A percentile compares a stretch with the other conserved stretches of the same genome.
Evolutionary conservation across 2,329 filamentous ascomycete species (phyloP).

Genomic region (Myrmaecium sp.): DNA sequence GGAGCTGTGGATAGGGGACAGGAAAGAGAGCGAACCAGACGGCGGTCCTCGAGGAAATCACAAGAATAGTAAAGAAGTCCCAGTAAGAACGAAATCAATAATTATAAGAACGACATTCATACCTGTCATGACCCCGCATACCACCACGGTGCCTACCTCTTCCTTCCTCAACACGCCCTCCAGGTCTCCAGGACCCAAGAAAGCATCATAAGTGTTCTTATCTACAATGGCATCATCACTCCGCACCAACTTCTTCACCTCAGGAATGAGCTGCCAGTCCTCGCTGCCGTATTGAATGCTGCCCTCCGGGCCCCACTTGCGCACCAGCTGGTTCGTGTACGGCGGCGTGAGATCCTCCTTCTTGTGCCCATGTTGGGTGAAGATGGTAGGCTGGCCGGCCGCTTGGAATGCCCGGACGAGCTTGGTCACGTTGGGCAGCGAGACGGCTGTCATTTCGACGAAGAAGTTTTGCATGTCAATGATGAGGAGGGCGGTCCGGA

Average conservation of each 20-base stretch:
- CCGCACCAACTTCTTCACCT: constrained; percentile 7
- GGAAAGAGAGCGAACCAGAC: too few species aligned
- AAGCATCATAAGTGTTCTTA: constrained; percentile 27
- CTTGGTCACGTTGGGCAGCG: constrained; percentile 18
- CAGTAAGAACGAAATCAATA: too few species aligned
- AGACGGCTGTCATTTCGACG: constrained; percentile 15
- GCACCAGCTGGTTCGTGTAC: constrained; percentile 21
- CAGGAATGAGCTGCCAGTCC: constrained; percentile 17
- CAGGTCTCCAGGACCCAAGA: constrained; percentile 17
- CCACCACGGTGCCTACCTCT: constrained; percentile 16
- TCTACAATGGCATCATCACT: constrained; percentile 8
- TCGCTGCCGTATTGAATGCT: constrained; percentile 14
- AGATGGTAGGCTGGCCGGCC: constrained; percentile 14
- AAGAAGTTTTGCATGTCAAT: constrained; percentile 26
- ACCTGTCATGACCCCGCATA: constrained; percentile 28
- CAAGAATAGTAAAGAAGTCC: too few species aligned
- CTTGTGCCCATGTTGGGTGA: constrained; percentile 25
- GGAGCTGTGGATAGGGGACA: too few species aligned
- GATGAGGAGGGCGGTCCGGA: constrained; percentile 22
- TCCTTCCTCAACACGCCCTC: constrained; percentile 11
- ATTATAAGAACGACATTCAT: too few species aligned
- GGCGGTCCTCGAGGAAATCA: too few species aligned
- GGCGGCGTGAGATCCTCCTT: constrained; percentile 15
- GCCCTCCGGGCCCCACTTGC: constrained; percentile 20
- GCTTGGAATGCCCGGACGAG: constrained; percentile 15